Percentiles rank a stretch among this genome's conserved stretches.
These are phyloP conservation scores for Spergularia azorica DNA, from an alignment of 179 eudicot genomes.

Conservation along the genomic window DNA sequence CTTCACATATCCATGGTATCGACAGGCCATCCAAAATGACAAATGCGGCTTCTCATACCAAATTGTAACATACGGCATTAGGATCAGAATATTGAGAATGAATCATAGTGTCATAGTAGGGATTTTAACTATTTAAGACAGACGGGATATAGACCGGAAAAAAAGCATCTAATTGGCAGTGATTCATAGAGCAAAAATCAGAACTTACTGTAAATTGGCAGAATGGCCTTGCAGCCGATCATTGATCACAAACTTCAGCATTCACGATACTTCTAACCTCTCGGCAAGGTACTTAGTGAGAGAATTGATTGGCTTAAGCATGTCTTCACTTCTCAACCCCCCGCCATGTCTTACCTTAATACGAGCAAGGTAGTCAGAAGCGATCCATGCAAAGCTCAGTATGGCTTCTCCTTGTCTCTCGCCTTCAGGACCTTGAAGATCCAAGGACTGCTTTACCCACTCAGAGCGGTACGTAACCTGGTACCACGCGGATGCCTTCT, in stretches of 20 bases:
- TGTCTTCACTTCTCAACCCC: constrained; percentile 16
- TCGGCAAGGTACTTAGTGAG: constrained; percentile 63
- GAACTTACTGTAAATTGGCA: constrained; percentile 39
- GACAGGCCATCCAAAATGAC: neutral
- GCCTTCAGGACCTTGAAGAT: constrained; percentile 51
- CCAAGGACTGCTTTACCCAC: constrained; percentile 56
- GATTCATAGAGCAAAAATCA: neutral
- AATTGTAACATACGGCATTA: neutral
- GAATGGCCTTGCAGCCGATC: constrained; percentile 59
- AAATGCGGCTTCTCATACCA: neutral
- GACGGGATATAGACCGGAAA: neutral
- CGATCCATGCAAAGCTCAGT: constrained; percentile 90
- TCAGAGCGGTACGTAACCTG: constrained; percentile 69
- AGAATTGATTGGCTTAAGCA: constrained; percentile 60
- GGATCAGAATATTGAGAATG: neutral
- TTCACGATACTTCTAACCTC: constrained; percentile 38
- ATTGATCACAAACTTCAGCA: neutral
- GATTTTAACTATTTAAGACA: neutral
- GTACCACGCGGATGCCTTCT: constrained; percentile 96
- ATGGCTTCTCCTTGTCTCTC: constrained; percentile 42
- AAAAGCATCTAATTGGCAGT: neutral
- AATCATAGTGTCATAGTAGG: neutral
- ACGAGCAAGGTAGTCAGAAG: constrained; percentile 79
- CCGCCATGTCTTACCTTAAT: constrained; percentile 53
- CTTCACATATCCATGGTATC: too few species aligned